Conservation (phyloP, 2,329 filamentous ascomycete species). For the Diaporthe caulivora region DNA sequence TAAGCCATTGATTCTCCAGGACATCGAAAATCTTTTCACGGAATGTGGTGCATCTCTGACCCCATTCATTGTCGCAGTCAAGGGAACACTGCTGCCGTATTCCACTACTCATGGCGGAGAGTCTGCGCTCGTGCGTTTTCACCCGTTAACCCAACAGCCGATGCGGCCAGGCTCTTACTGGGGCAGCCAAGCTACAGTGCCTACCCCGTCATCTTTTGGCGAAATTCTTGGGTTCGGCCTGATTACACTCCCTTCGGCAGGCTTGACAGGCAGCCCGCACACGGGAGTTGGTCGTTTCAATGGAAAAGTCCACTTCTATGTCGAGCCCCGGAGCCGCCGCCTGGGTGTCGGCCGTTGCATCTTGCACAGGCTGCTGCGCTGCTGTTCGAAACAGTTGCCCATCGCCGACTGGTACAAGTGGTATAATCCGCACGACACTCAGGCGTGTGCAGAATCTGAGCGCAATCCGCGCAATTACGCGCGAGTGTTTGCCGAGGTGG, state of each 20-base stretch:
- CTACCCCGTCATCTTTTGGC: background rate
- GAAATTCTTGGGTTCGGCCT: constrained; percentile 38
- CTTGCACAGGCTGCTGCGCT: constrained; percentile 30
- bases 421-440: background rate
- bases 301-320: constrained; percentile 36
- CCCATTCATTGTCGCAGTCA: constrained; percentile 38
- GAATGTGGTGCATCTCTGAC: constrained; percentile 24
- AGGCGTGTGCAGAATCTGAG: constrained; percentile 18
- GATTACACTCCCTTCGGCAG: constrained; percentile 20
- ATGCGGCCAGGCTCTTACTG: background rate
- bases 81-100: background rate
- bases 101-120: constrained; percentile 10
- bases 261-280: constrained; percentile 29
- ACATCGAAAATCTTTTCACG: constrained; percentile 31
- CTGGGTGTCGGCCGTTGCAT: constrained; percentile 35
- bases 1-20: constrained; percentile 18
- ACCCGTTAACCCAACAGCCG: background rate
- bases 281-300: constrained; percentile 35
- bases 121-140: background rate
- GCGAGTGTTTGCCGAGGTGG: constrained; percentile 33
- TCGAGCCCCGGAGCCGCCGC: constrained; percentile 33
- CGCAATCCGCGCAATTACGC: constrained; percentile 32
- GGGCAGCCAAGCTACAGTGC: background rate
- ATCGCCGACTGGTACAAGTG: constrained; percentile 19
- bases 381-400: constrained; percentile 23